A percentile compares a stretch with the other conserved stretches of the same genome.
Conservation (phyloP, 352 stramenopile species). For the Phytopythium mirpurense region DNA sequence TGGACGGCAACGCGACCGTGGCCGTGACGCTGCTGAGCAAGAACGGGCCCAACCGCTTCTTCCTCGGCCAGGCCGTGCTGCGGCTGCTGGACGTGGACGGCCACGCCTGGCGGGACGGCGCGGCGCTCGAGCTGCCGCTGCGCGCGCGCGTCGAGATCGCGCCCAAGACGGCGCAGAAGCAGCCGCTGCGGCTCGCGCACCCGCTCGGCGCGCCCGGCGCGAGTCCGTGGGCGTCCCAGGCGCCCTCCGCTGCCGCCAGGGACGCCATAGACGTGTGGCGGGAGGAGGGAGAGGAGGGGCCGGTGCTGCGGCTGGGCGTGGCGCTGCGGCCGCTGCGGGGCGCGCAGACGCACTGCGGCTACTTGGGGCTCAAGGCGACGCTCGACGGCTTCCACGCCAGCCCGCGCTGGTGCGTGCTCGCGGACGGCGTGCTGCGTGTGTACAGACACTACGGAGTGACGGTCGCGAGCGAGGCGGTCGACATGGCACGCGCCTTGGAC, state of each 20-base stretch:
- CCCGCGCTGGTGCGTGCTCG: conserved; percentile 67
- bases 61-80: conserved; percentile 55
- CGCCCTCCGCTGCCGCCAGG: neutral
- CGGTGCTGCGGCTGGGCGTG: conserved; percentile 29
- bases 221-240: neutral
- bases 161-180: conserved; percentile 52
- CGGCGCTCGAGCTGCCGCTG: conserved; percentile 33
- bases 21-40: conserved; percentile 72
- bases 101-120: conserved; percentile 35
- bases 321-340: conserved; percentile 43
- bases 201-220: neutral
- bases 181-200: conserved; percentile 36
- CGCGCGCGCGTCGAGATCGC: conserved; percentile 45
- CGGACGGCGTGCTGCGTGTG: conserved; percentile 51
- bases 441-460: conserved; percentile 76
- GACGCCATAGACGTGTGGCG: conserved; percentile 10
- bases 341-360: conserved; percentile 51
- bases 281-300: neutral
- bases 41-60: conserved; percentile 75
- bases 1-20: conserved; percentile 61
- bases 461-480: conserved; percentile 48
- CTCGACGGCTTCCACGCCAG: conserved; percentile 57
- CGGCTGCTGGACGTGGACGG: conserved; percentile 38
- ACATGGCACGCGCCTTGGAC: conserved; percentile 47
- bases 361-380: conserved; percentile 60